Conservation (phyloP, 306 rosid genomes). For the Datisca glomerata region DNA sequence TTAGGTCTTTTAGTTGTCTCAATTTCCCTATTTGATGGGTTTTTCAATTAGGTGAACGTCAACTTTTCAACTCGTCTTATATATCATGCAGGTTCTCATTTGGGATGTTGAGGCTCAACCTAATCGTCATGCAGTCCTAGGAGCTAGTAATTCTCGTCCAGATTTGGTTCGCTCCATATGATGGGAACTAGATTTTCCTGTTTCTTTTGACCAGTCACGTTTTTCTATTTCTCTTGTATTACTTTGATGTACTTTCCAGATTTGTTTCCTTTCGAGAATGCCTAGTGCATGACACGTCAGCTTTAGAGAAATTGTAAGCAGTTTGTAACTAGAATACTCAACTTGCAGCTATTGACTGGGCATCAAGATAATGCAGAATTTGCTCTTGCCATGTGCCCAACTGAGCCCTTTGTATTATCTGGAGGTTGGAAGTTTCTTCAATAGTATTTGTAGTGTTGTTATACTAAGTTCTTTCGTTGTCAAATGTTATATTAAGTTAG, state of each 20-base stretch:
- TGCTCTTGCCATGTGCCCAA: constrained; percentile 99
- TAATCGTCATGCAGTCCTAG: constrained; percentile 93
- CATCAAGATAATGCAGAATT: constrained; percentile 99
- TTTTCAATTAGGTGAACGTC: neutral
- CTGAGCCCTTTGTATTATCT: constrained; percentile 90
- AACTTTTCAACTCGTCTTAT: neutral
- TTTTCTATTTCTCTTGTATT: neutral
- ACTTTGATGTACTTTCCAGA: no score
- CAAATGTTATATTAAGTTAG: no score
- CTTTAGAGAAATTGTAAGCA: neutral
- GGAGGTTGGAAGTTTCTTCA: constrained; percentile 50
- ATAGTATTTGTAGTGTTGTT: neutral
- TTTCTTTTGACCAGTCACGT: neutral
- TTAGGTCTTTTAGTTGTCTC: no score
- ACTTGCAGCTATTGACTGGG: constrained; percentile 79
- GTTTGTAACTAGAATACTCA: no score
- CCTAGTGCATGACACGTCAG: no score
- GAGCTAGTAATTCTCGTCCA: constrained; percentile 90
- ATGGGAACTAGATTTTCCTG: no score
- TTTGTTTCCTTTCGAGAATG: no score
- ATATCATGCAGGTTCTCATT: constrained; percentile 57
- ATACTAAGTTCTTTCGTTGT: no score
- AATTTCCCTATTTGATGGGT: no score
- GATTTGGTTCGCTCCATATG: constrained; percentile 71
- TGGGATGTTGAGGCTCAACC: constrained; percentile 99